Evolutionary conservation across 2,329 filamentous ascomycete genomes (phyloP).

Genomic region (Sphaceloma murrayae): DNA sequence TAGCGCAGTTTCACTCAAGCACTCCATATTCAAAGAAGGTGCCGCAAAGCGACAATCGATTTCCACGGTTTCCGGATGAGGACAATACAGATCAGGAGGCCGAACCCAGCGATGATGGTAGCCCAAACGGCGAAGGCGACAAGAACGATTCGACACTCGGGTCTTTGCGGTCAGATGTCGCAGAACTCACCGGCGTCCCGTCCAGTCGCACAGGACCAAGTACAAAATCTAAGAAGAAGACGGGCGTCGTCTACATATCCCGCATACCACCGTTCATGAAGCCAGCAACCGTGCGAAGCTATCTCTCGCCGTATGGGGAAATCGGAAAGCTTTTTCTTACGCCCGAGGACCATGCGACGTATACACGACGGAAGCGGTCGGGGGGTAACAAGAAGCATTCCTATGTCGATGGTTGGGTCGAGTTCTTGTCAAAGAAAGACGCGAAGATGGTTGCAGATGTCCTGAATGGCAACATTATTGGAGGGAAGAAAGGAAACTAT

Average conservation of each 20-base stretch:
- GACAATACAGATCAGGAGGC: conserved; percentile 12
- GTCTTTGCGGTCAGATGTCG: too few relatives aligned
- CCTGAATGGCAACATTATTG: conserved; percentile 67
- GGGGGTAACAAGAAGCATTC: conserved; percentile 76
- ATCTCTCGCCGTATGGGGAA: conserved; percentile 64
- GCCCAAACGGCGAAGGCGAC: too few relatives aligned
- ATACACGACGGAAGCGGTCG: conserved; percentile 55
- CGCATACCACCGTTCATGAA: conserved; percentile 86
- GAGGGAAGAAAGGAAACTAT: conserved; percentile 73
- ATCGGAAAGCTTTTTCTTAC: conserved; percentile 61
- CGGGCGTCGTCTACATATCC: conserved; percentile 74
- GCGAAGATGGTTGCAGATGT: conserved; percentile 68
- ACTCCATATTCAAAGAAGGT: conserved; percentile 17
- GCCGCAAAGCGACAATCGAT: conserved; percentile 17
- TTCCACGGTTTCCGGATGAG: conserved; percentile 8
- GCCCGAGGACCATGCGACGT: conserved; percentile 60
- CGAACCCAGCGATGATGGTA: conserved; percentile 21
- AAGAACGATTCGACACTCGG: too few relatives aligned
- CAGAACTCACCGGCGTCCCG: too few relatives aligned
- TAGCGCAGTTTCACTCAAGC: conserved; percentile 18
- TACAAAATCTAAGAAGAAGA: conserved; percentile 56
- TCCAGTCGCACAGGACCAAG: conserved; percentile 59
- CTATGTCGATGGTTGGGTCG: conserved; percentile 81
- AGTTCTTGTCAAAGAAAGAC: conserved; percentile 66
- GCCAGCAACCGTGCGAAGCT: conserved; percentile 62